These are phyloP conservation scores for Chloranthus sessilifolius DNA, from an alignment of 164 flowering plant genomes.

Conservation along the genomic window DNA sequence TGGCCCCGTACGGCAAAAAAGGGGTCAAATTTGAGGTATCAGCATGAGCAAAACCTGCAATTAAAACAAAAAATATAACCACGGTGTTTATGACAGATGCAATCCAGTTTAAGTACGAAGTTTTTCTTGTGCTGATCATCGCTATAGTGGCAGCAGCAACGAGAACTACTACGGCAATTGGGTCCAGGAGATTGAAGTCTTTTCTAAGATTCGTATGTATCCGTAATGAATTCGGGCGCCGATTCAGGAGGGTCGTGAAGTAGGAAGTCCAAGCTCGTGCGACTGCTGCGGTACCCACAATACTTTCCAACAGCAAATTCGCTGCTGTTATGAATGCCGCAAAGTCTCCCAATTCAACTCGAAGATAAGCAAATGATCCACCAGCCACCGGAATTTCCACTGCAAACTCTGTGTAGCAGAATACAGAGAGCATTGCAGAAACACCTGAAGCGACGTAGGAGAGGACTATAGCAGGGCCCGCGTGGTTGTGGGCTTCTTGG, in stretches of 20 bases:
- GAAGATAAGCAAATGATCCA: slow-evolving; percentile 67
- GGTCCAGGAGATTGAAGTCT: slow-evolving; percentile 65
- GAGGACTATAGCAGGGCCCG: slow-evolving; percentile 67
- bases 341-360: slow-evolving; percentile 71
- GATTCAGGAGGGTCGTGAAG: slow-evolving; percentile 43
- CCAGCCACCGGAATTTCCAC: slow-evolving; percentile 80
- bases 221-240: slow-evolving; percentile 39
- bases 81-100: slow-evolving; percentile 28
- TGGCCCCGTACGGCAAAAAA: slow-evolving; percentile 51
- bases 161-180: slow-evolving; percentile 49
- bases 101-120: slow-evolving; percentile 54
- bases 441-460: slow-evolving; percentile 58
- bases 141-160: slow-evolving; percentile 40
- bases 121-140: slow-evolving; percentile 40
- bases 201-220: slow-evolving; percentile 30
- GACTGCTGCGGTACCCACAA: slow-evolving; percentile 72
- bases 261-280: slow-evolving; percentile 75
- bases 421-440: slow-evolving; percentile 64
- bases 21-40: slow-evolving; percentile 45
- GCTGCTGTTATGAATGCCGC: slow-evolving; percentile 67
- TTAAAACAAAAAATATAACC: slow-evolving; percentile 41
- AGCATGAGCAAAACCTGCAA: slow-evolving; percentile 44
- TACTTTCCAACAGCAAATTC: slow-evolving; percentile 60
- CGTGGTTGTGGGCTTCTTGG: slow-evolving; percentile 48
- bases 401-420: slow-evolving; percentile 77